These are phyloP conservation scores for Leccinum uliginosum DNA, from an alignment of 768 basidiomycete species.

Conservation along the genomic window DNA sequence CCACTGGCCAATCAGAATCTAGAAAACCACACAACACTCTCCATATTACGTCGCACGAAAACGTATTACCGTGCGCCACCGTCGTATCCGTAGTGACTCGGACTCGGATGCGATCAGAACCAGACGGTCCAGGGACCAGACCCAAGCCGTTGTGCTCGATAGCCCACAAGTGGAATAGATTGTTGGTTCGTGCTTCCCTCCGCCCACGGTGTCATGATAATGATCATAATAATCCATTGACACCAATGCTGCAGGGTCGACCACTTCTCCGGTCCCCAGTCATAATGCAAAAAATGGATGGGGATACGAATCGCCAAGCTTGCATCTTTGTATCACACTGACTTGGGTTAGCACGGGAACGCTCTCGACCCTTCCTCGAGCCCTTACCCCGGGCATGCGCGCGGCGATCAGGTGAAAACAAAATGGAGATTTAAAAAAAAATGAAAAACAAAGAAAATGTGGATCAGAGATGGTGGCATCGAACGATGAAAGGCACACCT, in stretches of 20 bases:
- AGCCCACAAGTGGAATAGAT: background rate
- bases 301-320: background rate
- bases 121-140: no score
- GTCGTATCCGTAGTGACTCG: background rate
- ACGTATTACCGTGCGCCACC: background rate
- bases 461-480: background rate
- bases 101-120: background rate
- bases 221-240: background rate
- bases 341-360: background rate
- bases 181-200: background rate
- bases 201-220: background rate
- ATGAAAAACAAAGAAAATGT: background rate
- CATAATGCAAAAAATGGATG: background rate
- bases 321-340: background rate
- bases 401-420: background rate
- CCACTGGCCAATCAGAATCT: background rate
- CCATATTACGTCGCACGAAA: background rate
- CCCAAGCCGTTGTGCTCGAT: background rate
- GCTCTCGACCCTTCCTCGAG: background rate
- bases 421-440: background rate
- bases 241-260: background rate
- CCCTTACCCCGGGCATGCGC: background rate
- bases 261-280: background rate
- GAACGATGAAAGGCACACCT: background rate
- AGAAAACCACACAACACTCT: background rate